A percentile compares a stretch with the other conserved stretches of the same genome.
Conservation (phyloP, 495 filamentous ascomycete species). For the Lepraria neglecta region DNA sequence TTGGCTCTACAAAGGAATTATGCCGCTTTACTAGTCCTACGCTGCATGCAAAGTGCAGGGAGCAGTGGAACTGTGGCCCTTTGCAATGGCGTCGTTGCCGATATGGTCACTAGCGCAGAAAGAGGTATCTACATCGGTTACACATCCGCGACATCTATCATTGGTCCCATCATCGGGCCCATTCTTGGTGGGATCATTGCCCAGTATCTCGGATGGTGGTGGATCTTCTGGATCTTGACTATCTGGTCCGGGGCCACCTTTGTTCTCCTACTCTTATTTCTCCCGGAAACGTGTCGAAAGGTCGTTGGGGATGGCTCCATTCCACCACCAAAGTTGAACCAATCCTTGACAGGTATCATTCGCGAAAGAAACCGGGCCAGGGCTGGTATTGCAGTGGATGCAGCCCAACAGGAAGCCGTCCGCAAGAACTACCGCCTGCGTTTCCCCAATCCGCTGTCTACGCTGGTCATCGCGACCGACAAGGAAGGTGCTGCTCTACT, state of each 20-base stretch:
- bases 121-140: slow-evolving; percentile 43
- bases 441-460: slow-evolving; percentile 65
- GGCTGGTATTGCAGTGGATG: slow-evolving; percentile 26
- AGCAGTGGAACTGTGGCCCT: slow-evolving; percentile 41
- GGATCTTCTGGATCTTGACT: slow-evolving; percentile 47
- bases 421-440: slow-evolving; percentile 46
- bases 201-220: slow-evolving; percentile 42
- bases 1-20: slow-evolving; percentile 39
- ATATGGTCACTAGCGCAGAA: slow-evolving; percentile 42
- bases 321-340: slow-evolving; percentile 34
- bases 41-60: slow-evolving; percentile 39
- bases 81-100: slow-evolving; percentile 41
- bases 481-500: slow-evolving; percentile 54
- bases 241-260: slow-evolving; percentile 36
- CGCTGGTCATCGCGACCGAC: slow-evolving; percentile 57
- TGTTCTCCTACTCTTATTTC: slow-evolving; percentile 32
- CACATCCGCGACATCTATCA: slow-evolving; percentile 34
- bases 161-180: slow-evolving; percentile 41
- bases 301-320: slow-evolving; percentile 65
- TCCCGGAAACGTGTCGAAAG: slow-evolving; percentile 51
- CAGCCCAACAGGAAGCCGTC: slow-evolving; percentile 21
- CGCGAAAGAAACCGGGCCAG: slow-evolving; percentile 31
- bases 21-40: slow-evolving; percentile 36
- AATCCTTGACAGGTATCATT: slow-evolving; percentile 33
- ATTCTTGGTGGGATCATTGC: slow-evolving; percentile 44